phyloP scores from a whole-genome alignment of 495 filamentous ascomycete genomes.

The Neurospora terricola region DNA sequence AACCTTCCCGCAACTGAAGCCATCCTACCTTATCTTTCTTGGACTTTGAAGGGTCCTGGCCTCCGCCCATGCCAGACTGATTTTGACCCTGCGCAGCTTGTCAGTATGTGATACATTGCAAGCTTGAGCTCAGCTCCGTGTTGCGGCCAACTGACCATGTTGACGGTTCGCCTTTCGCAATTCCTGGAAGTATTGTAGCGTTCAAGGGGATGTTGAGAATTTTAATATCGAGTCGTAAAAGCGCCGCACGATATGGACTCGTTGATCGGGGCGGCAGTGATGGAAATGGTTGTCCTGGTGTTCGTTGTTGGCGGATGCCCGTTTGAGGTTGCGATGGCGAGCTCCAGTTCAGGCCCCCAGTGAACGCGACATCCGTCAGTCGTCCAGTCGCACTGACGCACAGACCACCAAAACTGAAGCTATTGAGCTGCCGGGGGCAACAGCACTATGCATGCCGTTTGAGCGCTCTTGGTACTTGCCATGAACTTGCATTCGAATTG shows the following conservation, averaged over 20 bases:
- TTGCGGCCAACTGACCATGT: slow-evolving; percentile 17
- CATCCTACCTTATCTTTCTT: slow-evolving; percentile 85
- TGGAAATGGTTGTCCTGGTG: neutral
- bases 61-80: slow-evolving; percentile 74
- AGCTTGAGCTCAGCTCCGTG: neutral
- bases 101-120: slow-evolving; percentile 9
- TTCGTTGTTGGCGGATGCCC: neutral
- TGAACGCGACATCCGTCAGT: neutral
- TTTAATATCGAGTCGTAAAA: neutral
- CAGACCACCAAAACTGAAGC: neutral
- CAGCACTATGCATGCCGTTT: neutral
- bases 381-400: neutral
- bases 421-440: neutral
- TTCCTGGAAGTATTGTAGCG: neutral
- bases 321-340: neutral
- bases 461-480: neutral
- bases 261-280: neutral
- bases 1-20: neutral
- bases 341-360: neutral
- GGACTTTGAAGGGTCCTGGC: slow-evolving; percentile 61
- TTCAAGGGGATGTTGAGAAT: neutral
- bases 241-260: neutral
- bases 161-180: neutral
- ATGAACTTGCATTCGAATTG: neutral
- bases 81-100: slow-evolving; percentile 62